Evolutionary conservation across 2,329 filamentous ascomycete genomes (phyloP), one percentile per base, ranked within the genome.

Genomic region (Penicillium sp.): DNA sequence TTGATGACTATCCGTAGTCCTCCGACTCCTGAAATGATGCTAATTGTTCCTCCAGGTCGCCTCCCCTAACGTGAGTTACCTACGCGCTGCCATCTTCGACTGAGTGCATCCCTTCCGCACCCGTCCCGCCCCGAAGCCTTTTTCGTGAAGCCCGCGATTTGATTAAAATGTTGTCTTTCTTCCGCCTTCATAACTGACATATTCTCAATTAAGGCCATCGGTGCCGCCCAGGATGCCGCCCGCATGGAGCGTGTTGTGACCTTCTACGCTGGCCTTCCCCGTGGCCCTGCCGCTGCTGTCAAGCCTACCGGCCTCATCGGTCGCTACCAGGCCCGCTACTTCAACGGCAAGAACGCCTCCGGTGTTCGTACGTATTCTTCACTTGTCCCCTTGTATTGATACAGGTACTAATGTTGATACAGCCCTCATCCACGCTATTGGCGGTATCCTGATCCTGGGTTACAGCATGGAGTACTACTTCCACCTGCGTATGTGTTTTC

Each of bases 401-500:
- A 10, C 43, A 60, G 19, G 58, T 57, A 37, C 57, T 63, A 40
- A 63, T 63, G 8, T n/a, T 62, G 49, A 23, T 49, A 70, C 71
- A 99, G 94, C 94, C 65, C 86, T 99, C 74, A 83, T 96, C 71
- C 94, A 99, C 80, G 84, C 87, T 71, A 89, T 99, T 71, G 87
- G 84, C 69, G 82, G 86, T 75, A 81, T 99, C 62, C 81, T 96
- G 66, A 79, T 86, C 67, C 76, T 97, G 69, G 93, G 94, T 73
- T 99, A 99, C 80, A 90, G 89, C 71, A 91, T 97, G 82, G 93
- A 96, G 83, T 99, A 99, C 88, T 97, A 99, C 86, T 97, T 96
- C 90, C 95, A 99, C 82, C 86, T 99, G 74, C 91, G 94, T 99
- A 88, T 80, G 91, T 87, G 31, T 45, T 47, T 42, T 17, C 13